A percentile compares a stretch with the other conserved stretches of the same genome.
These are phyloP conservation scores for Lodderomyces theae DNA, from an alignment of 1,139 yeast species.

Conservation along the genomic window DNA sequence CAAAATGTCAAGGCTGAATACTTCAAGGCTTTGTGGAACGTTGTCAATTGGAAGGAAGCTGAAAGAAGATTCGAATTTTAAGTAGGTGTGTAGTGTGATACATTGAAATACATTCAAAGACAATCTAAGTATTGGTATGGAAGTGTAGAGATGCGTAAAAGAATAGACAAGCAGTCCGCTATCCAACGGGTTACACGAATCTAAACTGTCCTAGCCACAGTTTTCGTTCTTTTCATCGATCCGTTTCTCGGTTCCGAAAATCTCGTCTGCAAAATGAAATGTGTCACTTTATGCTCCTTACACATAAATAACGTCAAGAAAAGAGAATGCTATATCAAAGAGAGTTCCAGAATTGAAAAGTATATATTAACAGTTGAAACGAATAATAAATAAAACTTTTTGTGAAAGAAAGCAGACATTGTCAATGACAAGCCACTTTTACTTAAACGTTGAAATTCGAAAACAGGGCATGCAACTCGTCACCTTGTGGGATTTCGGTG, in stretches of 20 bases:
- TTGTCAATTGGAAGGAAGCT: slow-evolving; percentile 95
- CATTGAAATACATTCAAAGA: background rate
- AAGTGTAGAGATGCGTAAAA: background rate
- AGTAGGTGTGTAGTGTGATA: background rate
- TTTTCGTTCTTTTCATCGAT: no score
- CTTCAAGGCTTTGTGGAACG: slow-evolving; percentile 96
- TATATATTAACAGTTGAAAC: no score
- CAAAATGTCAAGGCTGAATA: slow-evolving; percentile 92
- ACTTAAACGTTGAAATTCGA: background rate
- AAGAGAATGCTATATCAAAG: no score
- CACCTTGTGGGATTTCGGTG: slow-evolving; percentile 45
- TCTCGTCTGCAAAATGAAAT: no score
- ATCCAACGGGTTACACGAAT: no score
- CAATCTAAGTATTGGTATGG: background rate
- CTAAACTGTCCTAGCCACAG: background rate
- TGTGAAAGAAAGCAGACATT: no score
- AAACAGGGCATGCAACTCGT: slow-evolving; percentile 5
- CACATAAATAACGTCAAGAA: no score
- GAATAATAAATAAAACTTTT: no score
- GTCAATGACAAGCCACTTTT: no score
- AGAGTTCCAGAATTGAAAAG: no score
- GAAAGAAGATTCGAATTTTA: slow-evolving; percentile 51
- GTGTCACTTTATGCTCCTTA: no score
- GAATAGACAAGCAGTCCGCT: no score
- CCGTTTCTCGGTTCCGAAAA: slow-evolving; percentile 1